A percentile compares a stretch with the other conserved stretches of the same genome.
These are phyloP conservation scores for Raphanus hybrid DNA, from an alignment of 441 rosid genomes.

Conservation along the genomic window DNA sequence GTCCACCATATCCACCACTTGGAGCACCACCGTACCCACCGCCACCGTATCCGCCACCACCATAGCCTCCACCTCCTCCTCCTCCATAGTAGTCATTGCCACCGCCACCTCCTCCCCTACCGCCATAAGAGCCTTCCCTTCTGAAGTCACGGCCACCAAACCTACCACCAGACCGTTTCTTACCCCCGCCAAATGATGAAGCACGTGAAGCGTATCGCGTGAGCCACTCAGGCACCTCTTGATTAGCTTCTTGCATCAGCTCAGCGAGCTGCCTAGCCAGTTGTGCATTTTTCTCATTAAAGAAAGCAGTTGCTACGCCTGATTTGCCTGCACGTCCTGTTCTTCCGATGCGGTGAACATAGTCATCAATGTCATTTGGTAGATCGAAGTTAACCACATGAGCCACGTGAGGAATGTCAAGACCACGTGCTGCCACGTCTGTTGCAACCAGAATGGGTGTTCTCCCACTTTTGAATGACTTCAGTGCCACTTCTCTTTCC, in stretches of 20 bases:
- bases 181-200: slow-evolving; percentile 54
- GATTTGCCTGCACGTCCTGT: slow-evolving; percentile 70
- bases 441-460: slow-evolving; percentile 68
- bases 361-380: slow-evolving; percentile 69
- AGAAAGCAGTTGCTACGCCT: slow-evolving; percentile 69
- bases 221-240: slow-evolving; percentile 71
- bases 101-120: slow-evolving; percentile 35
- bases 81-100: slow-evolving; percentile 37
- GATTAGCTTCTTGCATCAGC: slow-evolving; percentile 70
- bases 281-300: slow-evolving; percentile 52
- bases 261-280: slow-evolving; percentile 60
- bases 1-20: slow-evolving; percentile 54
- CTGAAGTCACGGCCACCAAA: slow-evolving; percentile 69
- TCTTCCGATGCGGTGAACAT: slow-evolving; percentile 68
- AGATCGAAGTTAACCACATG: slow-evolving; percentile 74
- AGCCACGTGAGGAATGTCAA: slow-evolving; percentile 67
- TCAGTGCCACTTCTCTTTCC: slow-evolving; percentile 70
- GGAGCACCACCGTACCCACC: slow-evolving; percentile 52
- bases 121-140: slow-evolving; percentile 50
- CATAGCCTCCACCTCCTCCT: slow-evolving; percentile 22
- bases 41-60: slow-evolving; percentile 37
- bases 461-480: slow-evolving; percentile 64
- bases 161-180: slow-evolving; percentile 54
- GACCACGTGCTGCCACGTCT: slow-evolving; percentile 73
- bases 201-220: slow-evolving; percentile 55